A percentile compares a stretch with the other conserved stretches of the same genome.
These are phyloP conservation scores for Exophiala spinifera DNA, from an alignment of 2,329 filamentous ascomycete species.

Conservation along the genomic window DNA sequence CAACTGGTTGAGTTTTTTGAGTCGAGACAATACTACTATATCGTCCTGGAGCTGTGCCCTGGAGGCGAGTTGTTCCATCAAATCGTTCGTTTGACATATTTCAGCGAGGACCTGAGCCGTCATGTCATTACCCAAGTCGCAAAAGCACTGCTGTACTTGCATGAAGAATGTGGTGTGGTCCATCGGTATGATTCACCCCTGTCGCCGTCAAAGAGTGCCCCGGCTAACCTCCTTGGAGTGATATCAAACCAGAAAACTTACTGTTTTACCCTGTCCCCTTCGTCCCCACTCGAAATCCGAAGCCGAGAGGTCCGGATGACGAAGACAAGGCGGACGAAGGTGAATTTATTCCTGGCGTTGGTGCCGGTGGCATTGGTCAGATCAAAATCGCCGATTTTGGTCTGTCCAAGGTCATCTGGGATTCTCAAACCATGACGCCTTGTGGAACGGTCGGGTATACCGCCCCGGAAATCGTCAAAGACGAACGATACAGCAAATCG, in stretches of 20 bases:
- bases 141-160: constrained; percentile 87
- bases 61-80: constrained; percentile 98
- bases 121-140: constrained; percentile 95
- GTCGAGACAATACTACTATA: constrained; percentile 94
- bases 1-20: constrained; percentile 92
- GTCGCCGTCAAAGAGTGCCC: no score
- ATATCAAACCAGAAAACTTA: constrained; percentile 96
- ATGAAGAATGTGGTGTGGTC: constrained; percentile 92
- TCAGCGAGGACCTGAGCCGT: constrained; percentile 90
- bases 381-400: constrained; percentile 99
- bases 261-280: constrained; percentile 85
- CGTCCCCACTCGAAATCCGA: constrained; percentile 73
- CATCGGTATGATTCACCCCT: constrained; percentile 70
- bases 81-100: constrained; percentile 96
- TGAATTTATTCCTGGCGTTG: constrained; percentile 78
- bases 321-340: constrained; percentile 98
- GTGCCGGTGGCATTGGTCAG: constrained; percentile 82
- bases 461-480: constrained; percentile 98
- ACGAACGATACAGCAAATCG: constrained; percentile 96
- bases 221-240: constrained; percentile 51
- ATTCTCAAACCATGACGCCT: constrained; percentile 97
- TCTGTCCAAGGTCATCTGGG: constrained; percentile 96
- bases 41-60: constrained; percentile 89
- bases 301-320: constrained; percentile 79
- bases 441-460: constrained; percentile 98